Conservation (phyloP, 1,139 yeast species). For the Yamadazyma triangularis region DNA sequence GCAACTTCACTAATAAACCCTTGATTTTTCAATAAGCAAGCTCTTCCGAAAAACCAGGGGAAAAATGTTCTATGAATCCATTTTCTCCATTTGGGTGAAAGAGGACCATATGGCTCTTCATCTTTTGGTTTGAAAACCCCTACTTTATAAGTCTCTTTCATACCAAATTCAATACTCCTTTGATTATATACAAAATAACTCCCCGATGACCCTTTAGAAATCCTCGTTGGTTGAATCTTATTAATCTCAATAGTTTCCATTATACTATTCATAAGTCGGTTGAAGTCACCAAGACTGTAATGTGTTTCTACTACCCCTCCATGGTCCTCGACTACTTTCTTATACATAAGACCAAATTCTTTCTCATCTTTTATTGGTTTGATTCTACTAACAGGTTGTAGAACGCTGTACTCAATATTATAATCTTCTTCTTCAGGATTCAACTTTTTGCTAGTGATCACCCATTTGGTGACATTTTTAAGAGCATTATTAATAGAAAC, state of each 20-base stretch:
- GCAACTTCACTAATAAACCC: constrained; percentile 75
- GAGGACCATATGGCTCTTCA: constrained; percentile 78
- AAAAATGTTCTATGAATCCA: constrained; percentile 74
- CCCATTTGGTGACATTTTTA: constrained; percentile 7
- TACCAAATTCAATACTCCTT: constrained; percentile 4
- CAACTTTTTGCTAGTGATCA: constrained; percentile 1
- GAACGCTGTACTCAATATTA: constrained; percentile 24
- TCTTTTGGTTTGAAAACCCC: constrained; percentile 78
- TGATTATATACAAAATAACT: constrained; percentile 49
- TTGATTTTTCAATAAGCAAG: constrained; percentile 67
- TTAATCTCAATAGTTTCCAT: constrained; percentile 21
- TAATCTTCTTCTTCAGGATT: constrained; percentile 10
- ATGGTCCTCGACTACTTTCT: constrained; percentile 1
- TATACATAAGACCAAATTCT: neutral
- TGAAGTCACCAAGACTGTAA: constrained; percentile 18
- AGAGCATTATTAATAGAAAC: constrained; percentile 3
- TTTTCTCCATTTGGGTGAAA: constrained; percentile 77
- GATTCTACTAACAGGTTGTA: constrained; percentile 14
- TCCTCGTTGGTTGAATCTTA: constrained; percentile 42
- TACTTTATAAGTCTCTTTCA: constrained; percentile 16
- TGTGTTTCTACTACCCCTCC: constrained; percentile 9
- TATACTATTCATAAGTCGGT: constrained; percentile 15
- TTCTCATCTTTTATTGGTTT: neutral
- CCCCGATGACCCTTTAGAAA: constrained; percentile 67
- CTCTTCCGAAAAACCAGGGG: constrained; percentile 74